These are phyloP conservation scores for Salvia rosmarinus DNA, from an alignment of 257 asterid genomes.

Conservation along the genomic window DNA sequence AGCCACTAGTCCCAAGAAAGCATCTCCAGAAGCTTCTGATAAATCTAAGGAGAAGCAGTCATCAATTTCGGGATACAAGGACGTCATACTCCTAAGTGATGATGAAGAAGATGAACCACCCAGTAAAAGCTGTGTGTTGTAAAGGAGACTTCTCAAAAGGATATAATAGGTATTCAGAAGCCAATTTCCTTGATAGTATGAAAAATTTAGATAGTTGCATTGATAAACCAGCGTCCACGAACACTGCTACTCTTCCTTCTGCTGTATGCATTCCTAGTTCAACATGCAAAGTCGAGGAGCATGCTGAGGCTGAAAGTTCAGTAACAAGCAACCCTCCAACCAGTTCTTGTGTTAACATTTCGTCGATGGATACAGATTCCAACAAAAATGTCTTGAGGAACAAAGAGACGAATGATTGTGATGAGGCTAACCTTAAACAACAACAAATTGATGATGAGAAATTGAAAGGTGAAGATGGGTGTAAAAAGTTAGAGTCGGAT, in stretches of 20 bases:
- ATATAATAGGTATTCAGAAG: constrained; percentile 32
- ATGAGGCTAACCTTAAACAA: constrained; percentile 38
- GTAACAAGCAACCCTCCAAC: constrained; percentile 34
- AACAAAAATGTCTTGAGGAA: neutral
- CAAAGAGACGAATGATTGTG: constrained; percentile 37
- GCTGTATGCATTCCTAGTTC: constrained; percentile 38
- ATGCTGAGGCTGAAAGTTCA: constrained; percentile 40
- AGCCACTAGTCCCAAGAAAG: constrained; percentile 30
- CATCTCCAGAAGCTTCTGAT: constrained; percentile 27
- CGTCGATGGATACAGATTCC: constrained; percentile 22
- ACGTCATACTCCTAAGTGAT: constrained; percentile 62
- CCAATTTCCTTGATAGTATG: constrained; percentile 29
- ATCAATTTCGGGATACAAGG: constrained; percentile 42
- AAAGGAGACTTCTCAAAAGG: constrained; percentile 41
- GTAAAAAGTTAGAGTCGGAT: constrained; percentile 49
- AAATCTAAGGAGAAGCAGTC: constrained; percentile 44
- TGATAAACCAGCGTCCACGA: constrained; percentile 32
- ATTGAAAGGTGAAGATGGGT: constrained; percentile 46
- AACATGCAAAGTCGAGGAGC: constrained; percentile 49
- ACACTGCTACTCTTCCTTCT: constrained; percentile 26
- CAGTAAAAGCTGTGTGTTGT: constrained; percentile 33
- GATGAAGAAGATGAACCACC: constrained; percentile 64
- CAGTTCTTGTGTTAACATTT: constrained; percentile 2
- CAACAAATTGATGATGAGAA: constrained; percentile 43
- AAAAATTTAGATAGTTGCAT: constrained; percentile 33